Base-by-base conservation (phyloP, 2,329 filamentous ascomycete genomes). In the Fusarium clavum region DNA sequence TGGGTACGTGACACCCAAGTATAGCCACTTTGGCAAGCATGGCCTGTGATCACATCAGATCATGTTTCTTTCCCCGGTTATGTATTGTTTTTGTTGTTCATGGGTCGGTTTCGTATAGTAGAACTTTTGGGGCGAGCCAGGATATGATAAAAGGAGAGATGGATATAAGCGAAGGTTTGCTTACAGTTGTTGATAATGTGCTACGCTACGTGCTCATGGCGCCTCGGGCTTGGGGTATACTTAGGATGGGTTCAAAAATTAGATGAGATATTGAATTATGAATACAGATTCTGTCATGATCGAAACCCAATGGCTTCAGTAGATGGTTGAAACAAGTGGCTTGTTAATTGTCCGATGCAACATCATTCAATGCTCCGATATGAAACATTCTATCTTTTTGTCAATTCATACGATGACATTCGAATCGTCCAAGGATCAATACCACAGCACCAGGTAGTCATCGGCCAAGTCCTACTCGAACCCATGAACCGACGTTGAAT, bases 1-100 rank as follows among this genome's bases (percentile, higher is more conserved):
- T 6, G 72, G 73, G 2, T 71, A 72, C 25, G 61, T 70, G 29
- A 71, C 69, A 27, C 69, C 69, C 52, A 71, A 72, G 54, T 71
- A 71, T 30, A 55, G 40, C 46, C 69, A 69, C 43, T 22, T 38
- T 27, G 51, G 58, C 13, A 61, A 52, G 24, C 64, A 64, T 25
- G 60, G 49, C 4, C 45, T 69, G 10, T 71, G 41, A 56, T 32
- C 14, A 6, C 13, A 53, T 48, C 46, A 52, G 6, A 40, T 32
- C 53, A 47, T 64, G 14, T 44, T 13, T 14, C 27, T 20, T 43
- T 43, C 9, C 10, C n/a, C 11, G 34, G 18, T 38, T 38, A 38
- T 38, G 34, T 29, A 22, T 22, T 29, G n/a, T 6, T 32, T 40
- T 22, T 41, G 22, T 30, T 38, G 10, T 38, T 38, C 34, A 41